Percentiles rank a stretch among this genome's conserved stretches.
Conservation (phyloP, 1,139 yeast genomes). For the Saccharomyces hybrid region DNA sequence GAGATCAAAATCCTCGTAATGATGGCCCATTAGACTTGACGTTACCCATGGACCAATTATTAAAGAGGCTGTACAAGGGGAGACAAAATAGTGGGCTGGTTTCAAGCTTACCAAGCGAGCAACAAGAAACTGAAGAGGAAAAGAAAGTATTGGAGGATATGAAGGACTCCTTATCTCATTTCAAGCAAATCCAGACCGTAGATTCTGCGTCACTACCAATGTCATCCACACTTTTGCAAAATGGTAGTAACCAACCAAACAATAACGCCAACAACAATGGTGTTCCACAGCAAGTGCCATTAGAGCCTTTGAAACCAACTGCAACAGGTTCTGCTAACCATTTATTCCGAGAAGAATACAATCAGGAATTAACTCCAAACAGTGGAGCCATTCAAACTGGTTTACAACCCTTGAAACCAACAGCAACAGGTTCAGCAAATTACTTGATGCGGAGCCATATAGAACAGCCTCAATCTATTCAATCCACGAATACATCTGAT, state of each 20-base stretch:
- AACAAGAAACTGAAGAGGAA: slow-evolving; percentile 33
- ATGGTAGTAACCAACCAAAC: slow-evolving; percentile 6
- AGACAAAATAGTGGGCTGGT: slow-evolving; percentile 25
- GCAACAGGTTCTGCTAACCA: slow-evolving; percentile 48
- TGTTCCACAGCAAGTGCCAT: slow-evolving; percentile 10
- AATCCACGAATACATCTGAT: not conserved
- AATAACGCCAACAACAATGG: slow-evolving; percentile 3
- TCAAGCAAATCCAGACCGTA: slow-evolving; percentile 52
- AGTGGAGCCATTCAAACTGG: slow-evolving; percentile 3
- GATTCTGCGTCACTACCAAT: slow-evolving; percentile 55
- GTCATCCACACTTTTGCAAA: slow-evolving; percentile 32
- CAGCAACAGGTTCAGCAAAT: slow-evolving; percentile 47
- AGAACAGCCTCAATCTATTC: slow-evolving; percentile 5
- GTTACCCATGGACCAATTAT: slow-evolving; percentile 66
- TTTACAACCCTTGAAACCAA: slow-evolving; percentile 39
- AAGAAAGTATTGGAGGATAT: slow-evolving; percentile 57
- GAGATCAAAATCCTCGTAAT: not conserved
- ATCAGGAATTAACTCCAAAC: not conserved
- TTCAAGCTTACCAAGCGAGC: slow-evolving; percentile 25
- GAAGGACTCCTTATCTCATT: slow-evolving; percentile 60
- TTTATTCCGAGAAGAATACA: slow-evolving; percentile 13
- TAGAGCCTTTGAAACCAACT: slow-evolving; percentile 41
- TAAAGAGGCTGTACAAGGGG: slow-evolving; percentile 39
- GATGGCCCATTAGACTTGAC: slow-evolving; percentile 44
- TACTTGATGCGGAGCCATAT: slow-evolving; percentile 23